Evolutionary conservation across 345 rosid genomes (phyloP).

Genomic region (Anacardium occidentale): DNA sequence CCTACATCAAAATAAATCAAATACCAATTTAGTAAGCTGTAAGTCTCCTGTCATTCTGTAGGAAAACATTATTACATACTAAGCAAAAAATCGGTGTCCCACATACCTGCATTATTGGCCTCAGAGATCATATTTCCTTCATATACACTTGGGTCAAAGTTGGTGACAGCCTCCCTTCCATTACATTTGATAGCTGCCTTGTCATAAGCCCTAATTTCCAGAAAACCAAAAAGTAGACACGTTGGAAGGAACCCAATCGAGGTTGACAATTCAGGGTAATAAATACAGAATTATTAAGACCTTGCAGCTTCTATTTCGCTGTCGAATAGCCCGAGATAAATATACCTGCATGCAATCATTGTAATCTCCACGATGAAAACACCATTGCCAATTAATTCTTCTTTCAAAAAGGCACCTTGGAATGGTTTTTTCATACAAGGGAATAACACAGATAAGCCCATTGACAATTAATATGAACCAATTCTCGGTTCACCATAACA

Average conservation of each 20-base stretch:
- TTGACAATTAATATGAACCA: slow-evolving; percentile 24
- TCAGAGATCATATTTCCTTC: slow-evolving; percentile 53
- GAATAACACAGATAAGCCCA: slow-evolving; percentile 19
- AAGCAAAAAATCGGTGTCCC: background rate
- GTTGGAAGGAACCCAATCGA: slow-evolving; percentile 46
- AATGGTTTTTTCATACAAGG: slow-evolving; percentile 29
- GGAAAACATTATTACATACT: background rate
- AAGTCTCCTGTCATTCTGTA: background rate
- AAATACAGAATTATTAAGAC: slow-evolving; percentile 65
- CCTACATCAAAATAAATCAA: slow-evolving; percentile 31
- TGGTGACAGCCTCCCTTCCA: slow-evolving; percentile 92
- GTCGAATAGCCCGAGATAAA: slow-evolving; percentile 97
- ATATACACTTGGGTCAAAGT: slow-evolving; percentile 76
- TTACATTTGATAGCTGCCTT: slow-evolving; percentile 85
- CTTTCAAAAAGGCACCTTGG: slow-evolving; percentile 37
- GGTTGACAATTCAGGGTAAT: slow-evolving; percentile 47
- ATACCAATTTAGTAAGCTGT: slow-evolving; percentile 25
- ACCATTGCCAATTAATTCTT: slow-evolving; percentile 47
- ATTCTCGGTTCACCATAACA: slow-evolving; percentile 28
- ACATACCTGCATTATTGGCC: slow-evolving; percentile 54
- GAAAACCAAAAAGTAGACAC: slow-evolving; percentile 52
- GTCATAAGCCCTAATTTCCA: slow-evolving; percentile 91
- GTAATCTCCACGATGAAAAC: slow-evolving; percentile 63
- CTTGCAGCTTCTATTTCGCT: slow-evolving; percentile 98
- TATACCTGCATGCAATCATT: slow-evolving; percentile 96